These are phyloP conservation scores for Chiua virens DNA, from an alignment of 768 basidiomycete genomes.

Conservation along the genomic window DNA sequence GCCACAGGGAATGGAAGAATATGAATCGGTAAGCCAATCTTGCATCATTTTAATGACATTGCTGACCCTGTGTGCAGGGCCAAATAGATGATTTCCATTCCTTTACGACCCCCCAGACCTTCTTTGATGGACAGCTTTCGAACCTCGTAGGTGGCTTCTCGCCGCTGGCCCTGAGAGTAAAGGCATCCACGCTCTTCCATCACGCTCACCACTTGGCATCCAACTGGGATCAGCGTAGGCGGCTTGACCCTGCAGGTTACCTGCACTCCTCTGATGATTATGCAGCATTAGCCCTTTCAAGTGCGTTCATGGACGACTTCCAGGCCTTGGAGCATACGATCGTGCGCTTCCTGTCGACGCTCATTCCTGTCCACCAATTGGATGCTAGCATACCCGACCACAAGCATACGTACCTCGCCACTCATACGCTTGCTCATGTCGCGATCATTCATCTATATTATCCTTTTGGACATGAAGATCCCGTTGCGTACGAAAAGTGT, in stretches of 20 bases:
- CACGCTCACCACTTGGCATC: slow-evolving; percentile 61
- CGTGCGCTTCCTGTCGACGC: slow-evolving; percentile 58
- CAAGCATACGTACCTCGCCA: slow-evolving; percentile 56
- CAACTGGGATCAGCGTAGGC: slow-evolving; percentile 60
- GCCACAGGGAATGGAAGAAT: slow-evolving; percentile 73
- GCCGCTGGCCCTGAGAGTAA: slow-evolving; percentile 62
- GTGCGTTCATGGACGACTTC: slow-evolving; percentile 55
- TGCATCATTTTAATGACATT: slow-evolving; percentile 2
- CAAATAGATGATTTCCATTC: slow-evolving; percentile 50
- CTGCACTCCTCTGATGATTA: slow-evolving; percentile 22
- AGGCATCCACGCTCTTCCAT: slow-evolving; percentile 75
- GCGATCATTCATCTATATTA: slow-evolving; percentile 67
- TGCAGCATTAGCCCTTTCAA: slow-evolving; percentile 45
- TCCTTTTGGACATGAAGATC: slow-evolving; percentile 59
- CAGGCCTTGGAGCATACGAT: slow-evolving; percentile 64
- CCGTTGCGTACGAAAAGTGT: slow-evolving; percentile 64
- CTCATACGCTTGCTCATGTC: slow-evolving; percentile 66
- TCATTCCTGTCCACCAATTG: slow-evolving; percentile 66
- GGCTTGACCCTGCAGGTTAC: slow-evolving; percentile 16
- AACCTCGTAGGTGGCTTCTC: slow-evolving; percentile 55
- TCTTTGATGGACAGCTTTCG: slow-evolving; percentile 59
- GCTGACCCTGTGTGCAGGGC: slow-evolving; percentile 46
- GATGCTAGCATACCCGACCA: slow-evolving; percentile 55
- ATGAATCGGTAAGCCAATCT: slow-evolving; percentile 57
- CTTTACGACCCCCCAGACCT: slow-evolving; percentile 60